A percentile compares a stretch with the other conserved stretches of the same genome.
Conservation (phyloP, 208 protist genomes). For the Trypanosoma grayi region DNA sequence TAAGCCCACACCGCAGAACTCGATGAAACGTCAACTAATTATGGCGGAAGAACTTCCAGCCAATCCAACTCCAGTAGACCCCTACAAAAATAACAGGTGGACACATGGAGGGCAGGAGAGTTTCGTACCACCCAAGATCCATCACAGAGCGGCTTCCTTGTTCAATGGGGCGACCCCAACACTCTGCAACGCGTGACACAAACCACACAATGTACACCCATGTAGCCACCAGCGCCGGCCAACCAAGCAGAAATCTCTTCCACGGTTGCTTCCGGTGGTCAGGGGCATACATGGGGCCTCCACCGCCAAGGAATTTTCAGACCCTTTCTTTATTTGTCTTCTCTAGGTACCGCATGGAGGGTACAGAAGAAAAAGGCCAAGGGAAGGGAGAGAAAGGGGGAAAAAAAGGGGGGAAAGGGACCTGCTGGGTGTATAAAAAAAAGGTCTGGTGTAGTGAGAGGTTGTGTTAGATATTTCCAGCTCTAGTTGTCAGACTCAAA, state of each 20-base stretch:
- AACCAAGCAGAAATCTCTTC: slow-evolving; percentile 45
- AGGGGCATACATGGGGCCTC: slow-evolving; percentile 22
- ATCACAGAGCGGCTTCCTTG: slow-evolving; percentile 20
- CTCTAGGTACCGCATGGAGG: too few relatives aligned
- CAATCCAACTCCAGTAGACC: slow-evolving; percentile 63
- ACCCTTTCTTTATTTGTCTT: not conserved
- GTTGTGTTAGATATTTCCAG: too few relatives aligned
- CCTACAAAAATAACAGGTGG: slow-evolving; percentile 35
- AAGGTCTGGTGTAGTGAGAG: too few relatives aligned
- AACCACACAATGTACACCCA: slow-evolving; percentile 38
- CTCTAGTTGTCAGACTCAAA: too few relatives aligned
- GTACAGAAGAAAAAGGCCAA: too few relatives aligned
- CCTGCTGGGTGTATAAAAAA: too few relatives aligned
- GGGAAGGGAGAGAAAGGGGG: too few relatives aligned
- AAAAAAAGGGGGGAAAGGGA: too few relatives aligned
- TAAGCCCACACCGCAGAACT: too few relatives aligned
- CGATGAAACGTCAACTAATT: slow-evolving; percentile 49
- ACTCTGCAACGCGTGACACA: slow-evolving; percentile 13
- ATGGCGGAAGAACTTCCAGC: slow-evolving; percentile 83
- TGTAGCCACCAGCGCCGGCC: slow-evolving; percentile 44
- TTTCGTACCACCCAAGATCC: slow-evolving; percentile 35
- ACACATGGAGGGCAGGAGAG: slow-evolving; percentile 29
- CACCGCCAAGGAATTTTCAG: not conserved
- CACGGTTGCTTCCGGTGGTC: slow-evolving; percentile 36
- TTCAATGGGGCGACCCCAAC: slow-evolving; percentile 11